phyloP scores from a whole-genome alignment of 768 basidiomycete genomes.

The Rhodotorula sphaerocarpa region DNA sequence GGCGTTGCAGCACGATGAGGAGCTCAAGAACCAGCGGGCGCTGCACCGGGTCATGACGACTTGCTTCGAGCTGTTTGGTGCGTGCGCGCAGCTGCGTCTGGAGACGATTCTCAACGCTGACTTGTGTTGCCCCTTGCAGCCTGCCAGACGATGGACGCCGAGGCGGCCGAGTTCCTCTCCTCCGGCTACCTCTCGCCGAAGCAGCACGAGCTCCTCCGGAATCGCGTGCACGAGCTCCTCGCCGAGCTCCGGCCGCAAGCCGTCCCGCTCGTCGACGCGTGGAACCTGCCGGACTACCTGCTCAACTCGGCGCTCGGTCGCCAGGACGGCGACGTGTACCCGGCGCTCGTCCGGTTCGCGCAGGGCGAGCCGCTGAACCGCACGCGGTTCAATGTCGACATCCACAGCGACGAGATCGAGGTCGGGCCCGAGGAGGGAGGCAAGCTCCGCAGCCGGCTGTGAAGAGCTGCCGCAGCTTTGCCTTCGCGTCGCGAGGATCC shows the following conservation, averaged over 20 bases:
- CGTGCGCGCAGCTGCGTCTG: neutral
- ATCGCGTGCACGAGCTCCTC: constrained; percentile 30
- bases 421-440: constrained; percentile 14
- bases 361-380: constrained; percentile 35
- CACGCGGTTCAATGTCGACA: constrained; percentile 31
- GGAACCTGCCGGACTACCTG: constrained; percentile 33
- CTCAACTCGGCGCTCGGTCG: constrained; percentile 32
- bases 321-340: constrained; percentile 29
- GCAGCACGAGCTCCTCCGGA: constrained; percentile 22
- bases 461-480: neutral
- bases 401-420: constrained; percentile 18
- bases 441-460: constrained; percentile 1
- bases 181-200: constrained; percentile 28
- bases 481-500: too few species aligned
- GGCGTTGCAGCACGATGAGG: constrained; percentile 35
- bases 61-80: constrained; percentile 35
- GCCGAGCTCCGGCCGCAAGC: constrained; percentile 37
- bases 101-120: neutral
- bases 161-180: constrained; percentile 33
- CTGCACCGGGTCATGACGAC: constrained; percentile 32
- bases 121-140: neutral
- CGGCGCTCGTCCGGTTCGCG: constrained; percentile 26
- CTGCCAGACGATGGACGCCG: constrained; percentile 33
- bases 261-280: constrained; percentile 38
- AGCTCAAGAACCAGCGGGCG: constrained; percentile 32